Conservation (phyloP, 176 grass and related monocot species). For the Bolboschoenus planiculmis region DNA sequence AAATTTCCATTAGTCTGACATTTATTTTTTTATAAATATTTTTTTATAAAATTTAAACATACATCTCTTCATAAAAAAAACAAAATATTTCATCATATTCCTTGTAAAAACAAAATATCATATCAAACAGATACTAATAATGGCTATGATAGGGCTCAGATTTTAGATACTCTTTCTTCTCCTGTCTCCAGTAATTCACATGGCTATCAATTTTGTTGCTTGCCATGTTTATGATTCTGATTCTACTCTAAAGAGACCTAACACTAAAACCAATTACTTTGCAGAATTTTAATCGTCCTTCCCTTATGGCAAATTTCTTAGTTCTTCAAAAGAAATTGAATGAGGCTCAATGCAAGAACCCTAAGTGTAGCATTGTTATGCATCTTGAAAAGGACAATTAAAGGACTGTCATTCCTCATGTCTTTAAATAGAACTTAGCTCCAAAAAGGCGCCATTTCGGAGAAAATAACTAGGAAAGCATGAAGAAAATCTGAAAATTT, state of each 20-base stretch:
- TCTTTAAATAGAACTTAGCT: not conserved
- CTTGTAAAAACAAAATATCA: not conserved
- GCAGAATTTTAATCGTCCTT: not conserved
- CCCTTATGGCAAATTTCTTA: not conserved
- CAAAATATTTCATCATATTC: no score
- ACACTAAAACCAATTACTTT: not conserved
- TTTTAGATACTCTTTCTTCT: not conserved
- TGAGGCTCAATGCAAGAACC: no score
- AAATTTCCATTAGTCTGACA: no score
- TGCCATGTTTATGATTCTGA: not conserved
- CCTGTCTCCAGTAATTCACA: not conserved
- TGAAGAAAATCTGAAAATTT: not conserved
- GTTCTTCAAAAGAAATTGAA: no score
- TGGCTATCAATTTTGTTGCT: not conserved
- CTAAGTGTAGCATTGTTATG: not conserved
- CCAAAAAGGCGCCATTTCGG: not conserved
- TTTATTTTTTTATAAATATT: no score
- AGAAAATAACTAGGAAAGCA: not conserved
- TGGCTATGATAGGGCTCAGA: not conserved
- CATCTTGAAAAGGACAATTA: not conserved
- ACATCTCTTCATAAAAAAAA: no score
- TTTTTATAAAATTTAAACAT: no score
- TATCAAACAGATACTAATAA: not conserved
- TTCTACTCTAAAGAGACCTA: not conserved
- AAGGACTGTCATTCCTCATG: not conserved